These are phyloP conservation scores for Hordeum vulgare DNA, from an alignment of 176 grass and related monocot genomes.

Conservation along the genomic window MorexV3_pseudomolecules_assembly NC_058520.1:502602026-502602525, in stretches of 20 bases:
- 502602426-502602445: not conserved
- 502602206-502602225: not conserved
- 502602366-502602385: not conserved
- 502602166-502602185: not conserved
- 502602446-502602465: not conserved
- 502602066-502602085: slow-evolving; percentile 8
- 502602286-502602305: not conserved
- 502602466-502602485: not conserved
- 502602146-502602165: not conserved
- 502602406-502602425: not conserved
- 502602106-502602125: not conserved
- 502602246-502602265: not conserved
- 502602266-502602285: not conserved
- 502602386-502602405: not conserved
- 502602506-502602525: not conserved
- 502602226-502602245: not conserved
- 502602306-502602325: not conserved
- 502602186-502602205: not conserved
- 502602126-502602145: not conserved
- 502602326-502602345: not conserved
- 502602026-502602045: not conserved
- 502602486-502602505: not conserved
- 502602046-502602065: slow-evolving; percentile 49
- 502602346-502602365: not conserved
- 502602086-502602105: not conserved